phyloP scores from a whole-genome alignment of 2,329 filamentous ascomycete species.

The Fusarium mundagurra region DNA sequence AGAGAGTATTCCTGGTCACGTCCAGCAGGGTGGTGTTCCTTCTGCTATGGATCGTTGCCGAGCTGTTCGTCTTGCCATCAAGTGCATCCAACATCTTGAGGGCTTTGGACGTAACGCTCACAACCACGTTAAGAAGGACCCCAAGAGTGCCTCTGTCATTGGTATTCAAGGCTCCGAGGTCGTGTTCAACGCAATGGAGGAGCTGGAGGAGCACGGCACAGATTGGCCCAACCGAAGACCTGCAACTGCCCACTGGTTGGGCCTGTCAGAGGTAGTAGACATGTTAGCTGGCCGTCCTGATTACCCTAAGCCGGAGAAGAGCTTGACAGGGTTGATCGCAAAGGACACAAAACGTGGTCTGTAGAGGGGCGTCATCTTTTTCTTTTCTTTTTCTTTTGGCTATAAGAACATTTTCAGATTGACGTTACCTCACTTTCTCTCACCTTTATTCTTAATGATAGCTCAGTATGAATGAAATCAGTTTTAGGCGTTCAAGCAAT shows the following conservation, averaged over 20 bases:
- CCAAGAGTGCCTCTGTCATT: constrained; percentile 81
- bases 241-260: constrained; percentile 85
- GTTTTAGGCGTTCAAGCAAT: constrained; percentile 25
- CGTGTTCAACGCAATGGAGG: constrained; percentile 84
- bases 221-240: constrained; percentile 94
- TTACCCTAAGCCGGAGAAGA: constrained; percentile 60
- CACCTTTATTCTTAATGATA: constrained; percentile 34
- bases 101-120: constrained; percentile 72
- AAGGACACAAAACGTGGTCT: constrained; percentile 70
- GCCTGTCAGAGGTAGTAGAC: constrained; percentile 83
- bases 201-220: constrained; percentile 84
- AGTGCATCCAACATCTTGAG: constrained; percentile 93
- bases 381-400: too few relatives aligned
- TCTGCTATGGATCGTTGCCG: constrained; percentile 96
- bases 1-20: constrained; percentile 91
- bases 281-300: constrained; percentile 78
- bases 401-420: constrained; percentile 16
- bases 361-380: constrained; percentile 10
- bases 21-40: constrained; percentile 92
- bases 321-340: constrained; percentile 62
- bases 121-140: constrained; percentile 76
- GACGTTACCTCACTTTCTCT: constrained; percentile 12
- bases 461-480: constrained; percentile 28
- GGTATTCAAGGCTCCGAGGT: constrained; percentile 92
- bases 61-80: constrained; percentile 90